A percentile compares a stretch with the other conserved stretches of the same genome.
phyloP scores from a whole-genome alignment of 805 yeast genomes.

The Zygotorulaspora danielsina region DNA sequence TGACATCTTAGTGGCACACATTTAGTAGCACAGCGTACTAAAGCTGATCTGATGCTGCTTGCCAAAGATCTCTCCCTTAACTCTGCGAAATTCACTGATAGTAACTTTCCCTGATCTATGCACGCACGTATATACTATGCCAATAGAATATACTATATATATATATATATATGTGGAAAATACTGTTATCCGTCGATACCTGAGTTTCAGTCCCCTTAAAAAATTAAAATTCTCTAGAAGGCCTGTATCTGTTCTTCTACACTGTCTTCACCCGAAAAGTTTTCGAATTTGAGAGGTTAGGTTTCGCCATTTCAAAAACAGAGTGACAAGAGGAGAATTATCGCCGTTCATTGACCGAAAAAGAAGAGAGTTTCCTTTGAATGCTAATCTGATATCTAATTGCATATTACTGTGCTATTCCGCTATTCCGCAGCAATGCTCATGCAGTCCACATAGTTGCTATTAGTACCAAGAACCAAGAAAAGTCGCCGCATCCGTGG shows the following conservation, averaged over 20 bases:
- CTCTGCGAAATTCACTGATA: no score
- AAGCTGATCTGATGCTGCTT: no score
- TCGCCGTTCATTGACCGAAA: neutral
- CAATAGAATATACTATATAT: neutral
- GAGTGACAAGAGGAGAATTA: neutral
- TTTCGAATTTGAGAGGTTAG: neutral
- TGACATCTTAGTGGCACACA: constrained; percentile 15
- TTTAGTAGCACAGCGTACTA: constrained; percentile 6
- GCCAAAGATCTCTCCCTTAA: no score
- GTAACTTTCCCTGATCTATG: no score
- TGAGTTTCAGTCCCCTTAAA: neutral
- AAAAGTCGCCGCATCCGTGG: no score
- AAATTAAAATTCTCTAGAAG: neutral
- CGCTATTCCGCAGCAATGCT: no score
- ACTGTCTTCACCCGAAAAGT: no score
- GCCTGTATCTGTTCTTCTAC: no score
- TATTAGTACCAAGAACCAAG: constrained; percentile 1
- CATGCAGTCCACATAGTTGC: neutral
- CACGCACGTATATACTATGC: no score
- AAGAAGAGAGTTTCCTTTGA: neutral
- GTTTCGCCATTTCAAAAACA: neutral
- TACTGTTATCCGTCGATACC: neutral
- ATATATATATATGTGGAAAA: neutral
- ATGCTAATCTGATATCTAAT: neutral
- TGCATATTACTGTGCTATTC: no score